Percentiles rank a stretch among this genome's conserved stretches.
Evolutionary conservation across 2,329 filamentous ascomycete species (phyloP).

Genomic region (Botryotinia globosa): DNA sequence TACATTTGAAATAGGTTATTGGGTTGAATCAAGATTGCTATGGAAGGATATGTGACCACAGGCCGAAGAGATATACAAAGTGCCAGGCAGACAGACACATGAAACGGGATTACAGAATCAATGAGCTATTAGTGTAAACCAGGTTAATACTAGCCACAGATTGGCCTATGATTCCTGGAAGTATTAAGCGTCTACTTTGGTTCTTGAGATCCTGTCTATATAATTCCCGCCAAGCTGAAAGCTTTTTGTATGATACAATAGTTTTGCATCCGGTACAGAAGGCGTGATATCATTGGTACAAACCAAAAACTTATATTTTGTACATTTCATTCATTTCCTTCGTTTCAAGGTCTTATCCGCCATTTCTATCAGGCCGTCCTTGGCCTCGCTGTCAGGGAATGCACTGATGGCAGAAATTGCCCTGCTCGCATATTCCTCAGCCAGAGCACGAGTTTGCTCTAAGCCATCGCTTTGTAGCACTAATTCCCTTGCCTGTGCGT

Average conservation of each 20-base stretch:
- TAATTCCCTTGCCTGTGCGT: slow-evolving; percentile 72
- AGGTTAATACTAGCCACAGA: too few relatives aligned
- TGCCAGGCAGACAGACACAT: not conserved
- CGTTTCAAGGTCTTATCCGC: slow-evolving; percentile 87
- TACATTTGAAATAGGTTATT: not conserved
- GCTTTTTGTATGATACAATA: slow-evolving; percentile 18
- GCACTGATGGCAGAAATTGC: slow-evolving; percentile 78
- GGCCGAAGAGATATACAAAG: not conserved
- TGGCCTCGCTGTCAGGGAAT: slow-evolving; percentile 94
- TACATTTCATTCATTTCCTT: slow-evolving; percentile 60
- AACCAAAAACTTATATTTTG: slow-evolving; percentile 3
- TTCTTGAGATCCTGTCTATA: slow-evolving; percentile 1
- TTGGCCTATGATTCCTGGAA: not conserved
- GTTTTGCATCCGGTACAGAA: not conserved
- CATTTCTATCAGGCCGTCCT: slow-evolving; percentile 88
- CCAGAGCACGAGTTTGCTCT: slow-evolving; percentile 85
- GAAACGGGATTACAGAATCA: not conserved
- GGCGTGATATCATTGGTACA: slow-evolving; percentile 24
- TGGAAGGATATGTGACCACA: not conserved
- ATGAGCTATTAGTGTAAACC: not conserved
- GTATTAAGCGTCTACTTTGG: slow-evolving; percentile 8
- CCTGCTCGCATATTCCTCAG: slow-evolving; percentile 85
- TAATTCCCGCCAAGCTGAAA: slow-evolving; percentile 9
- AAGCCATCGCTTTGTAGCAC: slow-evolving; percentile 83
- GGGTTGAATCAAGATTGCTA: not conserved